Percentiles rank a stretch among this genome's conserved stretches.
These are phyloP conservation scores for Aspergillus sp. DNA, from an alignment of 2,329 filamentous ascomycete species.

Conservation along the genomic window DNA sequence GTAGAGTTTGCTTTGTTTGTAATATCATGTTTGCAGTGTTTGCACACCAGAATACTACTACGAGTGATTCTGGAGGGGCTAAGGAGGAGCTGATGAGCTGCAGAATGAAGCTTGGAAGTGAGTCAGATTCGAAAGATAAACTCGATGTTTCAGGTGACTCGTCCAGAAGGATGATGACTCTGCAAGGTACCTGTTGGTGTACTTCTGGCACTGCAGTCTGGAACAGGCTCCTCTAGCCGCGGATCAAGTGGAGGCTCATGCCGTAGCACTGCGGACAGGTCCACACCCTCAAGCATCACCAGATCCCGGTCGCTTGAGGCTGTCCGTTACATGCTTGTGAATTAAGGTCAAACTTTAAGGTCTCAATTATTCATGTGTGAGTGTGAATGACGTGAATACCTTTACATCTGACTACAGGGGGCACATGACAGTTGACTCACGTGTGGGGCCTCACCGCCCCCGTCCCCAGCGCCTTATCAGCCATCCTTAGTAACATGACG, in stretches of 20 bases:
- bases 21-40: constrained; percentile 2
- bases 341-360: neutral
- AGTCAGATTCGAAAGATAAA: constrained; percentile 6
- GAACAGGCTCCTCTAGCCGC: constrained; percentile 15
- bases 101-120: constrained; percentile 7
- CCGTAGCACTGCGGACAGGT: constrained; percentile 5
- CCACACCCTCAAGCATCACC: constrained; percentile 11
- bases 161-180: neutral
- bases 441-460: constrained; percentile 29
- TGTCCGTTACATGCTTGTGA: constrained; percentile 9
- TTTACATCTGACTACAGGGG: constrained; percentile 4
- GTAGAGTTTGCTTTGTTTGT: constrained; percentile 18
- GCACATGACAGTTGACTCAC: constrained; percentile 21
- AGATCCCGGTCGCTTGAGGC: constrained; percentile 7
- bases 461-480: constrained; percentile 23
- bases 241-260: constrained; percentile 20
- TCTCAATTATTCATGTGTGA: neutral
- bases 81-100: neutral
- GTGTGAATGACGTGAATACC: neutral
- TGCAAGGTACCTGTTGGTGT: neutral
- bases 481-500: constrained; percentile 22
- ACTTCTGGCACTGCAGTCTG: neutral
- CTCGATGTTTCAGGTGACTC: neutral
- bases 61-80: neutral
- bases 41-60: neutral